Percentiles rank a stretch among this genome's conserved stretches.
Evolutionary conservation across 2,329 filamentous ascomycete genomes (phyloP).

Genomic region (Aspergillus pseudonomiae): DNA sequence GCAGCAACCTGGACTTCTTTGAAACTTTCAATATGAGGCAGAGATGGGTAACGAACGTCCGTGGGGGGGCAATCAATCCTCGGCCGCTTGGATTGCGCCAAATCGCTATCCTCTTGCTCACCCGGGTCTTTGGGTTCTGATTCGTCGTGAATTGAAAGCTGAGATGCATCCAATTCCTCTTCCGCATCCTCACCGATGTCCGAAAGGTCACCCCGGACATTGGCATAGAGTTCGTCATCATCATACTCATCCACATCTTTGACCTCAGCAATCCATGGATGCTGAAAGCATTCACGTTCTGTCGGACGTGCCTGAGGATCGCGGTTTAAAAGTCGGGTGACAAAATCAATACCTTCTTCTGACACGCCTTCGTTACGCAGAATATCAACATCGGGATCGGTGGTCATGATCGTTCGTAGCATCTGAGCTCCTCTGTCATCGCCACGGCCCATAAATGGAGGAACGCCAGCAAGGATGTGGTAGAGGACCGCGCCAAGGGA

Average conservation of each 20-base stretch:
- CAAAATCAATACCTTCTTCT: conserved; percentile 69
- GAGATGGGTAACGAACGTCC: conserved; percentile 46
- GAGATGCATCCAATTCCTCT: conserved; percentile 58
- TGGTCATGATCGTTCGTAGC: conserved; percentile 80
- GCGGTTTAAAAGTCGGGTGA: conserved; percentile 78
- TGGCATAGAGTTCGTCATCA: conserved; percentile 62
- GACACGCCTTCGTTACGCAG: conserved; percentile 65
- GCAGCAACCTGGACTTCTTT: conserved; percentile 29
- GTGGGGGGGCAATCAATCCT: conserved; percentile 34
- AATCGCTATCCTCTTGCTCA: conserved; percentile 33
- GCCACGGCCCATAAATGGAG: conserved; percentile 78
- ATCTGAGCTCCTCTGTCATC: conserved; percentile 79
- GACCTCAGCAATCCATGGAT: conserved; percentile 71
- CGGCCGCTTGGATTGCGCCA: conserved; percentile 41
- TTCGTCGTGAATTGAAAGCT: conserved; percentile 63
- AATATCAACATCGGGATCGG: conserved; percentile 66
- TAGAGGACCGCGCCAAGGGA: conserved; percentile 92
- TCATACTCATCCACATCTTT: conserved; percentile 63
- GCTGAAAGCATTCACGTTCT: conserved; percentile 68
- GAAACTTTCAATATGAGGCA: conserved; percentile 44
- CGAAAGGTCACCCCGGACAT: conserved; percentile 41
- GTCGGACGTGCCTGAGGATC: conserved; percentile 77
- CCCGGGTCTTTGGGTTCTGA: conserved; percentile 37
- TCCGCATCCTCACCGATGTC: conserved; percentile 43
- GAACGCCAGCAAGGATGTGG: conserved; percentile 75